A percentile compares a stretch with the other conserved stretches of the same genome.
Conservation (phyloP, 1,139 yeast genomes). For the Pneumocystis oryctolagi region DNA sequence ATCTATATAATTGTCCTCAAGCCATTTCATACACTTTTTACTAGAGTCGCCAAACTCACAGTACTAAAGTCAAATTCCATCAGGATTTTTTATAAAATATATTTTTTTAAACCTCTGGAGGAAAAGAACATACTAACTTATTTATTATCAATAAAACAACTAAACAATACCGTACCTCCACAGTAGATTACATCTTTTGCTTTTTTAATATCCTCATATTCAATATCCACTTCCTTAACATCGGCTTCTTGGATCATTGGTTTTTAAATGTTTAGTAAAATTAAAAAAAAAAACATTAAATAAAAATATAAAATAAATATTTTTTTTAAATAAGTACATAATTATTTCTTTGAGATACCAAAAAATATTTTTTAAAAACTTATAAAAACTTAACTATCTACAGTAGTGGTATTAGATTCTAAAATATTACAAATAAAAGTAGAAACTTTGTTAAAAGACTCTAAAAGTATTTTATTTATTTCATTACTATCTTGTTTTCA, state of each 20-base stretch:
- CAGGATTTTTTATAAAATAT: neutral
- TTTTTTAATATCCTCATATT: neutral
- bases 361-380: neutral
- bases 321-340: neutral
- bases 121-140: constrained; percentile 2
- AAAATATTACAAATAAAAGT: neutral
- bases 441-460: neutral
- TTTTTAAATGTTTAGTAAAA: neutral
- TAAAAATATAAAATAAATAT: neutral
- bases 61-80: constrained; percentile 26
- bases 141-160: neutral
- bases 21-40: constrained; percentile 77
- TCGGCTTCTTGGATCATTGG: neutral
- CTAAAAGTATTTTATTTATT: neutral
- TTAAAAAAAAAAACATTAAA: neutral
- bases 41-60: constrained; percentile 82
- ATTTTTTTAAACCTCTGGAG: neutral
- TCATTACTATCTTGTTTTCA: neutral
- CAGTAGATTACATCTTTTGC: neutral
- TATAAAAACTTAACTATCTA: neutral
- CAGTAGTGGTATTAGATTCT: neutral
- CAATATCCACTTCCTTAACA: neutral
- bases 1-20: constrained; percentile 42
- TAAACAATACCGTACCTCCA: neutral
- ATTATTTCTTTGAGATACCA: neutral